Percentiles rank a stretch among this genome's conserved stretches.
Evolutionary conservation across 257 asterid genomes (phyloP).

Genomic region (Nicotiana otophora): DNA sequence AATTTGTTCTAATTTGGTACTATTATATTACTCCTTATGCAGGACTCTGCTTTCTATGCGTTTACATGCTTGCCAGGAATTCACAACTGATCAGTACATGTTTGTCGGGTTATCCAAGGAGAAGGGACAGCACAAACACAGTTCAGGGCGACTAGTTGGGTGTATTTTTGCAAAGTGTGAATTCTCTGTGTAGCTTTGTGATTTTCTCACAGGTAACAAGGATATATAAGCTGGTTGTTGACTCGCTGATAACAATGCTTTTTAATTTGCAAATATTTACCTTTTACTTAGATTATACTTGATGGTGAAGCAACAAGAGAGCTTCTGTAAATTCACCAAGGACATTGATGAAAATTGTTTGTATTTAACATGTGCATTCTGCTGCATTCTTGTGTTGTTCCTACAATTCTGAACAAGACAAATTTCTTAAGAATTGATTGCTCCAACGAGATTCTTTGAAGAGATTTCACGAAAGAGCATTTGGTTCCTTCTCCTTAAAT

Average conservation of each 20-base stretch:
- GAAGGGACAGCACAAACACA: slow-evolving; percentile 40
- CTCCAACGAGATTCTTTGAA: background rate
- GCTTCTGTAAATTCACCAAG: background rate
- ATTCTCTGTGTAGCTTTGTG: background rate
- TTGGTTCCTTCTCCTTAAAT: background rate
- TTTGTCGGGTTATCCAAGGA: slow-evolving; percentile 38
- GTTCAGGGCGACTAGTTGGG: slow-evolving; percentile 31
- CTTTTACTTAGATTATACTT: background rate
- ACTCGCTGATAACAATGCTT: background rate
- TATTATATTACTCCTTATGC: slow-evolving; percentile 14
- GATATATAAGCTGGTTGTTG: background rate
- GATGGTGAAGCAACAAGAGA: background rate
- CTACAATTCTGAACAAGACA: background rate
- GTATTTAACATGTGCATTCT: background rate
- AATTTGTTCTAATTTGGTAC: background rate
- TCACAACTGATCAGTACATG: slow-evolving; percentile 33
- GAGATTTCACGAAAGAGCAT: background rate
- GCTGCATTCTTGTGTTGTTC: slow-evolving; percentile 1
- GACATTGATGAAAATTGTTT: background rate
- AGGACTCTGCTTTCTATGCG: slow-evolving; percentile 83
- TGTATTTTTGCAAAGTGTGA: background rate
- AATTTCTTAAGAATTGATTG: background rate
- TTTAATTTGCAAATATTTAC: background rate
- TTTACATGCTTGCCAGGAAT: slow-evolving; percentile 51
- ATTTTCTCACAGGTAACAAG: background rate